Base-by-base conservation (phyloP, 2,329 filamentous ascomycete species). In the Thyridium curvatum region DNA sequence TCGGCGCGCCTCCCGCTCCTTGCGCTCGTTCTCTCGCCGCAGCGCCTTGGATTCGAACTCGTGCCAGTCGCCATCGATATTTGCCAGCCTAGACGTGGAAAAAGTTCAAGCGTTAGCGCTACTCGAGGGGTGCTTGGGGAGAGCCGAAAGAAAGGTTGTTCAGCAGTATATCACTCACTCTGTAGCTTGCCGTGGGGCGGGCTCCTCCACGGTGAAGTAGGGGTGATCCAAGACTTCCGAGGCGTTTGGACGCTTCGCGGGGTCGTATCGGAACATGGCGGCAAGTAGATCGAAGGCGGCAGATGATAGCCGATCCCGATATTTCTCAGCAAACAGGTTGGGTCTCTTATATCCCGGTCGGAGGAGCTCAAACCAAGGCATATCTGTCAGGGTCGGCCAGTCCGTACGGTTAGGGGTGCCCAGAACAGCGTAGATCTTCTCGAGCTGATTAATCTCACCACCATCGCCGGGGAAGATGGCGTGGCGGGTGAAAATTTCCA, bases 41-140 rank as follows among this genome's bases (percentile, higher is more conserved):
- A 95, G 71, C 13, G 89, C 90, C 65, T 98, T 98, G 40, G 88
- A 94, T 65, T 98, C 93, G 53, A 97, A 95, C 58, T 98, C 93
- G 57, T 98, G 93, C 93, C 93, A 98, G 52, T 98, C 93, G 16
- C 93, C 93, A 51, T 93, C 79, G 21, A 98, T 74, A 35, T 82
- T 70, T 43, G 83, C 80, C 36, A 98, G 74, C 53, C 85, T 86
- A 46, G 42, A 15, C 14, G 31, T 30, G 28, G 39, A 34, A 15
- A 10, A 18, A 48, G 55, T 68, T 53, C 21, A 14, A 67, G 59
- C 32, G 45, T 30, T 28, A 29, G n/a, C 4, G 42, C 48, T 32
- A 35, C 13, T 28, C 13, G 2, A 18, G 12, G 26, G 12, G 17
- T 9, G 12, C 10, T 16, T 4, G 18, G 32, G n/a, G 12, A 8